Evolutionary conservation across 495 filamentous ascomycete species (phyloP).

Genomic region (Xylaria bambusicola): DNA sequence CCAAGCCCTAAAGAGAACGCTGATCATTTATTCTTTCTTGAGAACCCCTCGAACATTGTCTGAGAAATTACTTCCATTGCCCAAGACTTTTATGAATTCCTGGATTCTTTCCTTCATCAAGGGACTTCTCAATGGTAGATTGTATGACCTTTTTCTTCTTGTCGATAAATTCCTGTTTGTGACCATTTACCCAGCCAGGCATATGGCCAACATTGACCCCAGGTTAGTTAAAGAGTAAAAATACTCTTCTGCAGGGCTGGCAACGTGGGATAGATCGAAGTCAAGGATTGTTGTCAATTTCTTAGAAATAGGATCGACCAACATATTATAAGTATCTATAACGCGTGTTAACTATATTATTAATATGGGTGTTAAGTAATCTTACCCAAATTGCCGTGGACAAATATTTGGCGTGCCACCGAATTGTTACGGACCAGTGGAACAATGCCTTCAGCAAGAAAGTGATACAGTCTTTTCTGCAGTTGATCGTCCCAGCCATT

Average conservation of each 20-base stretch:
- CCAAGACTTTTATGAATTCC: too few species aligned
- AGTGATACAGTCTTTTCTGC: conserved; percentile 8
- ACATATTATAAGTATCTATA: conserved; percentile 19
- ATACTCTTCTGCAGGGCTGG: conserved; percentile 21
- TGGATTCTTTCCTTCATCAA: too few species aligned
- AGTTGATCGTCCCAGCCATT: conserved; percentile 11
- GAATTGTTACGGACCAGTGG: conserved; percentile 10
- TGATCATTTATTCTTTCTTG: too few species aligned
- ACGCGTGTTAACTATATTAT: background rate
- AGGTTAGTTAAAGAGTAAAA: conserved; percentile 22
- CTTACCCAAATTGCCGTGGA: conserved; percentile 21
- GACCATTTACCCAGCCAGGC: conserved; percentile 14
- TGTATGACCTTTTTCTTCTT: conserved; percentile 11
- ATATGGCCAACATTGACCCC: conserved; percentile 13
- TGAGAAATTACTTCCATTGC: too few species aligned
- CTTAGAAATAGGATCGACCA: conserved; percentile 17
- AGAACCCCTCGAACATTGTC: too few species aligned
- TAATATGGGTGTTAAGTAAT: conserved; percentile 1
- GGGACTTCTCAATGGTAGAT: conserved; percentile 16
- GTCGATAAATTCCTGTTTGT: conserved; percentile 15
- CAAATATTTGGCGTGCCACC: conserved; percentile 10
- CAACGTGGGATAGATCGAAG: conserved; percentile 22
- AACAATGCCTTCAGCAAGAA: conserved; percentile 6
- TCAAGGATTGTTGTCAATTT: conserved; percentile 18
- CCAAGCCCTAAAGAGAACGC: too few species aligned